Percentiles rank a stretch among this genome's conserved stretches.
phyloP scores from a whole-genome alignment of 73 alveolate species.

The Stentor roeselii region DNA sequence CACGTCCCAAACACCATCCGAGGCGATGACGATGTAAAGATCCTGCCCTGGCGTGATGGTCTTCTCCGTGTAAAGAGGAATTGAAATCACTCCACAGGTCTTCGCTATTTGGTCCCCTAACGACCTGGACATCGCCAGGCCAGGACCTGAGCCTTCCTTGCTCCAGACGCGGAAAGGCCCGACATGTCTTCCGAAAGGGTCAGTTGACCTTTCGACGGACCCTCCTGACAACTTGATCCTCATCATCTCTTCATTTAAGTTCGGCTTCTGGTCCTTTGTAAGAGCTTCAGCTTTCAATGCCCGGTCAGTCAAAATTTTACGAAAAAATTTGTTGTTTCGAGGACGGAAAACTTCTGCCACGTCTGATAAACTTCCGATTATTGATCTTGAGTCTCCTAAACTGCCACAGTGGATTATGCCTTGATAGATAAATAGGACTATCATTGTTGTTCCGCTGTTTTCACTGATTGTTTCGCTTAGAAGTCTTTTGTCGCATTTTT shows the following conservation, averaged over 20 bases:
- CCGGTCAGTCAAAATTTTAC: not conserved
- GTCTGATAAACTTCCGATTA: not conserved
- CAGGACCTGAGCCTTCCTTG: constrained; percentile 62
- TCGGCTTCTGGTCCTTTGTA: not conserved
- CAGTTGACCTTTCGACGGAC: not conserved
- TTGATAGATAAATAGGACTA: not conserved
- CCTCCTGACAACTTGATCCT: not conserved
- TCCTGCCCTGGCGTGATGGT: not conserved
- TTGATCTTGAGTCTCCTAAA: not conserved
- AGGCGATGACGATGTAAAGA: not conserved
- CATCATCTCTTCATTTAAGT: not conserved
- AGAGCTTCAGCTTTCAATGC: not conserved
- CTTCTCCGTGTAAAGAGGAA: constrained; percentile 29
- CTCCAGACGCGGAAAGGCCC: constrained; percentile 67
- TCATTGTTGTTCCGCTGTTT: not conserved
- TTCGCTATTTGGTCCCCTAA: constrained; percentile 65
- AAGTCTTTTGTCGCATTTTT: not conserved
- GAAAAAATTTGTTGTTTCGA: not conserved
- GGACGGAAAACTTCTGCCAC: too few relatives aligned
- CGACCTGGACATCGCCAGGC: constrained; percentile 67
- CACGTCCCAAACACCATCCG: not conserved
- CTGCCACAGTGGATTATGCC: not conserved
- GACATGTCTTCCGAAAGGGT: constrained; percentile 40
- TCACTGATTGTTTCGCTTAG: not conserved
- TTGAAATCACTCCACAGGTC: constrained; percentile 58